phyloP scores from a whole-genome alignment of 2,329 filamentous ascomycete species.

The Elsinoe arachidis region DNA sequence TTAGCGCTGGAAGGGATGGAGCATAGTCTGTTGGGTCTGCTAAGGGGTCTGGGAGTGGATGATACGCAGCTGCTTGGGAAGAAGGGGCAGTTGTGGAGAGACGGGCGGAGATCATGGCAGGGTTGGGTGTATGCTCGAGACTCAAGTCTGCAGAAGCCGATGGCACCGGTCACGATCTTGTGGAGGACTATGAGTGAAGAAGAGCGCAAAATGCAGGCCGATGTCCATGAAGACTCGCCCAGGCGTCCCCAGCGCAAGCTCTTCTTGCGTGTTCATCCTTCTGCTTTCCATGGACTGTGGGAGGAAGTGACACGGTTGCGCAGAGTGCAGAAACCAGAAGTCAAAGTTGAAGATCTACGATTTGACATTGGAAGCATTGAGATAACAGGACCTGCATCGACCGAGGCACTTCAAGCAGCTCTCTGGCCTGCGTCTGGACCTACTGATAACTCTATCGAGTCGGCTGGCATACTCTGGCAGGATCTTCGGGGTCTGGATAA shows the following conservation, averaged over 20 bases:
- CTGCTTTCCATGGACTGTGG: slow-evolving; percentile 64
- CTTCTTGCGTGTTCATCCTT: slow-evolving; percentile 72
- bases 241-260: slow-evolving; percentile 26
- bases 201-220: slow-evolving; percentile 16
- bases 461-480: slow-evolving; percentile 32
- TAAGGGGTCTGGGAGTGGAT: slow-evolving; percentile 55
- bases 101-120: slow-evolving; percentile 49
- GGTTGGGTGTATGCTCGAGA: slow-evolving; percentile 52
- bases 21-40: slow-evolving; percentile 54
- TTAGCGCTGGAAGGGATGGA: slow-evolving; percentile 65
- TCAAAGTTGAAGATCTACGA: slow-evolving; percentile 59
- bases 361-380: slow-evolving; percentile 67
- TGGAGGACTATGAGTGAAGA: slow-evolving; percentile 52
- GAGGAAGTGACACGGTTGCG: slow-evolving; percentile 50
- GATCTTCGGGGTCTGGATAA: slow-evolving; percentile 55
- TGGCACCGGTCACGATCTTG: slow-evolving; percentile 65
- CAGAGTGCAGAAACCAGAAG: slow-evolving; percentile 52
- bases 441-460: slow-evolving; percentile 27
- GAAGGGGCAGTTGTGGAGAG: slow-evolving; percentile 62
- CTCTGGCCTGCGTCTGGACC: slow-evolving; percentile 43
- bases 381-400: slow-evolving; percentile 64
- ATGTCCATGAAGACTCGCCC: background rate
- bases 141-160: slow-evolving; percentile 41
- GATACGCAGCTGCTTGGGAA: slow-evolving; percentile 48
- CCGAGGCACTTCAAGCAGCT: slow-evolving; percentile 64